Percentiles rank a stretch among this genome's conserved stretches.
phyloP scores from a whole-genome alignment of 163 green algal genomes.

The Chlamydomonas reinhardtii region DNA sequence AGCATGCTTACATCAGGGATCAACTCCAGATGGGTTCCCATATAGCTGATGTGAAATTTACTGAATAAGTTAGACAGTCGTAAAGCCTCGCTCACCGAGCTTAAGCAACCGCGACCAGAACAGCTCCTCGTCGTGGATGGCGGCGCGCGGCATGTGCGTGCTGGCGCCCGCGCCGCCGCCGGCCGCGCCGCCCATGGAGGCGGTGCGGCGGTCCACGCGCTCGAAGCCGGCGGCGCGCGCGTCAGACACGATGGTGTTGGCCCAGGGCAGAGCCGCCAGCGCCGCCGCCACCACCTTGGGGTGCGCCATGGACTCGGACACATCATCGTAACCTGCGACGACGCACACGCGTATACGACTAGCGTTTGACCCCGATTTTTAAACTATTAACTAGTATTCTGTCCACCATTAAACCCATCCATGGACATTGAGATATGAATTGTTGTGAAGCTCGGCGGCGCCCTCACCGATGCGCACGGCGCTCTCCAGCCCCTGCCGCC shows the following conservation, averaged over 20 bases:
- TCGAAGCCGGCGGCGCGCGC: no score
- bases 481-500: slow-evolving; percentile 25
- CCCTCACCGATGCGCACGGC: slow-evolving; percentile 14
- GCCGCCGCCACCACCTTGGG: slow-evolving; percentile 16
- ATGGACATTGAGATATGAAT: no score
- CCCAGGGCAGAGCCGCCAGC: slow-evolving; percentile 28
- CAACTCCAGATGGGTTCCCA: no score
- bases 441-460: no score
- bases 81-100: neutral
- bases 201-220: neutral
- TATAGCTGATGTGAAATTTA: no score
- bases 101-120: slow-evolving; percentile 33
- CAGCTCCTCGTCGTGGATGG: slow-evolving; percentile 7
- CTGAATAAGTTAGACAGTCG: no score
- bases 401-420: no score
- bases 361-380: no score
- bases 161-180: neutral
- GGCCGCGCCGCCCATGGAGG: neutral
- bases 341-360: no score
- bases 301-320: slow-evolving; percentile 30
- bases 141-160: neutral
- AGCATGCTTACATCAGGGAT: no score
- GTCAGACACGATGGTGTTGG: neutral
- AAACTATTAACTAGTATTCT: no score
- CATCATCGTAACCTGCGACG: slow-evolving; percentile 10